phyloP scores from a whole-genome alignment of 1,139 yeast genomes.

The Arxiozyma heterogenica region DNA sequence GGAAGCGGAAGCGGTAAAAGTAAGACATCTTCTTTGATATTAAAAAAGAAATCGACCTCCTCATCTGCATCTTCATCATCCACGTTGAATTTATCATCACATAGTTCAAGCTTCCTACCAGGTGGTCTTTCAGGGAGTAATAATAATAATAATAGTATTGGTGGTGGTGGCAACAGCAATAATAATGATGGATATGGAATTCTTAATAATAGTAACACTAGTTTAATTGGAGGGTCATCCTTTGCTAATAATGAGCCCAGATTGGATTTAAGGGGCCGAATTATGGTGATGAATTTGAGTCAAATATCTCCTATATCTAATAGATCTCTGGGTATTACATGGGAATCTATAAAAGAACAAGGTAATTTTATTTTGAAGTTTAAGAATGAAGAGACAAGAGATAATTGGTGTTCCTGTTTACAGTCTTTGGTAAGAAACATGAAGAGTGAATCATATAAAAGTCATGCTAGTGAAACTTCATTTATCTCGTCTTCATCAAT shows the following conservation, averaged over 20 bases:
- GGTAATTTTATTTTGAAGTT: constrained; percentile 66
- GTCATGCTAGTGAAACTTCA: constrained; percentile 20
- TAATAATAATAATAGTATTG: neutral
- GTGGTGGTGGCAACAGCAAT: neutral
- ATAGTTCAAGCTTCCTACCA: constrained; percentile 7
- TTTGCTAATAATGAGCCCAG: constrained; percentile 16
- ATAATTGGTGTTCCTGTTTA: constrained; percentile 61
- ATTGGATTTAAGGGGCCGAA: constrained; percentile 57
- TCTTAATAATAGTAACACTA: constrained; percentile 1
- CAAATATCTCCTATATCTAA: constrained; percentile 38
- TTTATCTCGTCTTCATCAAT: constrained; percentile 21
- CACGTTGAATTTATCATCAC: constrained; percentile 19
- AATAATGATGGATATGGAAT: constrained; percentile 1
- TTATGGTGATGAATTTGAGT: constrained; percentile 58
- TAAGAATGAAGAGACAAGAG: constrained; percentile 59
- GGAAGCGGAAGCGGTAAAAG: constrained; percentile 18
- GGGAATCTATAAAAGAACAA: constrained; percentile 71
- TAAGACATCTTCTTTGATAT: constrained; percentile 28
- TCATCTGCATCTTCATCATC: constrained; percentile 20
- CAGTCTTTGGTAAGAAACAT: constrained; percentile 32
- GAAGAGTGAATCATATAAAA: constrained; percentile 33
- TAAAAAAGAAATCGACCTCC: constrained; percentile 25
- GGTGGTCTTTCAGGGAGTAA: neutral
- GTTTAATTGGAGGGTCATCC: constrained; percentile 2
- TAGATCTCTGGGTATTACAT: constrained; percentile 57